phyloP scores from a whole-genome alignment of 2,329 filamentous ascomycete species.

The Ascocoryne sarcoides region DNA sequence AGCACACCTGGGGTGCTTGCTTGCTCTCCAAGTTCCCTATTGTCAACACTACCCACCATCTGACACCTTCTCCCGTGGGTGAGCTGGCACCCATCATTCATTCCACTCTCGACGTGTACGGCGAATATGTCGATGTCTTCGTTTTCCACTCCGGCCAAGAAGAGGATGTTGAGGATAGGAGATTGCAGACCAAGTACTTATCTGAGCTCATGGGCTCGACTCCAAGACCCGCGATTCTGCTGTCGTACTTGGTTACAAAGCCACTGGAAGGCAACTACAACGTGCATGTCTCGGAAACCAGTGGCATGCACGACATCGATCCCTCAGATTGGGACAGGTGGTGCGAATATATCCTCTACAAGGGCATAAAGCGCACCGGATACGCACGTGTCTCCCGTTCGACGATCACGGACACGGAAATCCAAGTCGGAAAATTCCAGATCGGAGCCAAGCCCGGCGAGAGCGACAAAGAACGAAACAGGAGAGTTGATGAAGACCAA shows the following conservation, averaged over 20 bases:
- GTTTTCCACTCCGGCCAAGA: constrained; percentile 99
- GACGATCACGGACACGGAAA: constrained; percentile 93
- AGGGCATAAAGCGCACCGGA: constrained; percentile 72
- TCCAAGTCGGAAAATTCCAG: constrained; percentile 93
- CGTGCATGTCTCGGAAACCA: constrained; percentile 77
- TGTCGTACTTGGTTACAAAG: constrained; percentile 88
- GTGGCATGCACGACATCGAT: constrained; percentile 94
- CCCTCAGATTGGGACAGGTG: constrained; percentile 89
- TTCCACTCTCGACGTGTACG: constrained; percentile 91
- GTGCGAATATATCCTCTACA: constrained; percentile 99
- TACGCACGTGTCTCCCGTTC: constrained; percentile 84
- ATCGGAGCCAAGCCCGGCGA: constrained; percentile 64
- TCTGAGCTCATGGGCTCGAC: constrained; percentile 80
- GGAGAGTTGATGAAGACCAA: constrained; percentile 57
- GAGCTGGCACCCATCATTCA: constrained; percentile 94
- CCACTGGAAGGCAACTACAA: constrained; percentile 93
- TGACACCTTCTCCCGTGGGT: constrained; percentile 86
- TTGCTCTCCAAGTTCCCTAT: constrained; percentile 97
- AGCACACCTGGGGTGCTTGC: constrained; percentile 94
- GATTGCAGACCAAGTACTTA: constrained; percentile 79
- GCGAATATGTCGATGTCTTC: constrained; percentile 81
- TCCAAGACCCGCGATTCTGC: constrained; percentile 69
- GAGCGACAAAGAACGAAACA: constrained; percentile 46
- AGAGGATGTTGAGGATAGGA: constrained; percentile 85
- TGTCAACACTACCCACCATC: constrained; percentile 90